Evolutionary conservation across 805 yeast species (phyloP).

Genomic region (Tetrapisispora fleetii): DNA sequence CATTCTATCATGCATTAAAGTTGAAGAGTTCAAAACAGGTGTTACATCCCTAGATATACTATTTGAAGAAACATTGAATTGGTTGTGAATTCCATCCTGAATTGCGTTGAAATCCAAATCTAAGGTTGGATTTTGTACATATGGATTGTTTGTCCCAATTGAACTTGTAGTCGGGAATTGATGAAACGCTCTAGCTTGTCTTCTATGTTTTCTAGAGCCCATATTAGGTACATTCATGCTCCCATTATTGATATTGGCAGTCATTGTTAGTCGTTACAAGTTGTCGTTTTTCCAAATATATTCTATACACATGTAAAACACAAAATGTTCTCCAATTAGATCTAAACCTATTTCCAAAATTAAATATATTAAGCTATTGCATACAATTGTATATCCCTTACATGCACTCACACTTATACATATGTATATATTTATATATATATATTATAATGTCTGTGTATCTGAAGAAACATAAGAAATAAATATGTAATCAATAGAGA

Average conservation of each 20-base stretch:
- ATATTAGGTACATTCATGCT: conserved; percentile 13
- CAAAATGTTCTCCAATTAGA: too few species aligned
- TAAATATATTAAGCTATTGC: too few species aligned
- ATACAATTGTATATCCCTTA: too few species aligned
- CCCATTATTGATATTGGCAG: conserved; percentile 12
- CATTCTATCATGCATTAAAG: not conserved
- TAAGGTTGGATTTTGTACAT: not conserved
- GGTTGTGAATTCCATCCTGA: not conserved
- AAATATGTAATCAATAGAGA: too few species aligned
- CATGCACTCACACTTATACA: too few species aligned
- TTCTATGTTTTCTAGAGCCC: conserved; percentile 19
- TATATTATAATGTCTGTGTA: too few species aligned
- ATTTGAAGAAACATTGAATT: too few species aligned
- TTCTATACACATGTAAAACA: not conserved
- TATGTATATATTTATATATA: too few species aligned
- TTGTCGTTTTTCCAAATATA: not conserved
- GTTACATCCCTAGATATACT: not conserved
- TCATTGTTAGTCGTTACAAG: not conserved
- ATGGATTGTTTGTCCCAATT: conserved; percentile 1
- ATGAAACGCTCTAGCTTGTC: conserved; percentile 27
- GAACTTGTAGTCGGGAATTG: conserved; percentile 6
- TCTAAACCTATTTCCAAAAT: too few species aligned
- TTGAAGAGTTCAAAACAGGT: not conserved
- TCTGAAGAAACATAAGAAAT: too few species aligned
- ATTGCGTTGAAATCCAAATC: not conserved